Base-by-base conservation (phyloP, 768 basidiomycete genomes). In the Lentinula sp. region DNA sequence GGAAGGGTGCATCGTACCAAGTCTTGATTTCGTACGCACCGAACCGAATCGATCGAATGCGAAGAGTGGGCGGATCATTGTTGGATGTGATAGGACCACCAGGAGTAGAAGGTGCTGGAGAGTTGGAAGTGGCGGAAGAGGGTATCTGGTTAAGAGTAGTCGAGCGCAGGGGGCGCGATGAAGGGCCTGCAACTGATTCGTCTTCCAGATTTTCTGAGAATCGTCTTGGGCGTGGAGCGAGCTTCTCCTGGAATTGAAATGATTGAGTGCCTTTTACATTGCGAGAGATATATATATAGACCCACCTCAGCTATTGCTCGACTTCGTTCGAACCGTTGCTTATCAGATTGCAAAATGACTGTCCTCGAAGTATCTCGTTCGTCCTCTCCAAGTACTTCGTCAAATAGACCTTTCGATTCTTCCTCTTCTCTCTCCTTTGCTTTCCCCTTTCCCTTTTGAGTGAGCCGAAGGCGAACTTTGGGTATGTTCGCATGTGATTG, bases 1-100 rank as follows among this genome's bases (percentile, higher is more conserved):
- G 96, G 71, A 98, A 98, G 5, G 97, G 97, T 23, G 97, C 97
- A 70, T 97, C 94, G 72, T 93, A 98, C 97, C 97, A 99, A 3
- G 97, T 98, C 71, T 93, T 87, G 69, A 98, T 93, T 68, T 98
- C 95, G 70, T 80, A 95, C 60, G 84, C 80, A 31, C 95, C 95
- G 67, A 98, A 95, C 32, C 94, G 86, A 64, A 98, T 94, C 59
- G 83, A 85, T 59, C 86, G 88, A 79, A 96, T 97, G 64, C 88
- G 86, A 49, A 89, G 81, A 73, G 69, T 35, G 73, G 72, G 40
- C 73, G 60, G 32, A 63, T 61, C 10, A 58, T 57, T 35, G 61
- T 18, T 71, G 55, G 68, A 63, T 63, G 70, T 71, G 48, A 71
- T 56, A n/a, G 74, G 64, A 51, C 66, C 67, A 53, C 75, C 68